A percentile compares a stretch with the other conserved stretches of the same genome.
Conservation (phyloP, 345 rosid species). For the Pistacia atlantica region DNA sequence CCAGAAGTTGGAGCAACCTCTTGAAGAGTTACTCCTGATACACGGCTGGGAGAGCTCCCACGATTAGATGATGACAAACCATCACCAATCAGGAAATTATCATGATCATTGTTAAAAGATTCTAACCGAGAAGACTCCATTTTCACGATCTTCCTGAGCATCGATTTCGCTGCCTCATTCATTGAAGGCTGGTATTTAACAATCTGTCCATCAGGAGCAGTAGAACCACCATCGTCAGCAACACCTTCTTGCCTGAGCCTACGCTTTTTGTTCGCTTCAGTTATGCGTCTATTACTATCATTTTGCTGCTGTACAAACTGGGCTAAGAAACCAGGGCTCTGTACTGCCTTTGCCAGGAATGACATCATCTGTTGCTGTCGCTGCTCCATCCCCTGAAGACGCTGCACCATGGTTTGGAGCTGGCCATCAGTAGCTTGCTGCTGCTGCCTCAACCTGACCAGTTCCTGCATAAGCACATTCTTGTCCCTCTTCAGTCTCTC, state of each 20-base stretch:
- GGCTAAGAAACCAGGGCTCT: conserved; percentile 89
- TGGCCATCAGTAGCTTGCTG: conserved; percentile 91
- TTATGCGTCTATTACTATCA: conserved; percentile 72
- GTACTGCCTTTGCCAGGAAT: conserved; percentile 92
- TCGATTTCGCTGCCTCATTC: conserved; percentile 71
- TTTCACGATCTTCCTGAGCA: conserved; percentile 75
- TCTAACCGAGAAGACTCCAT: conserved; percentile 49
- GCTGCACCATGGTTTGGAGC: conserved; percentile 85
- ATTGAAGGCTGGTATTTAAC: conserved; percentile 82
- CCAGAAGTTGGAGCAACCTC: conserved; percentile 70
- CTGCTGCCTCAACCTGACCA: conserved; percentile 90
- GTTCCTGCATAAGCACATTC: conserved; percentile 98
- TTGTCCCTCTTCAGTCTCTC: conserved; percentile 98
- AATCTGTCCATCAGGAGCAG: conserved; percentile 81
- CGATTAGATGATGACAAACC: conserved; percentile 42
- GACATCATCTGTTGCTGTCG: conserved; percentile 99
- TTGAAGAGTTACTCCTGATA: conserved; percentile 76
- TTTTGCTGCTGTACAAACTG: conserved; percentile 98
- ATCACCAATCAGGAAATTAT: conserved; percentile 53
- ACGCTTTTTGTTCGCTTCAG: conserved; percentile 82
- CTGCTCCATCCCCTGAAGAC: conserved; percentile 97
- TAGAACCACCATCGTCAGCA: conserved; percentile 44
- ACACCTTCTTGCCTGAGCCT: conserved; percentile 78
- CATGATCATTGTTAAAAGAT: conserved; percentile 46
- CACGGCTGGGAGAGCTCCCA: conserved; percentile 45